These are phyloP conservation scores for Ophiostoma himal-ulmi DNA, from an alignment of 2,329 filamentous ascomycete species.

Conservation along the genomic window DNA sequence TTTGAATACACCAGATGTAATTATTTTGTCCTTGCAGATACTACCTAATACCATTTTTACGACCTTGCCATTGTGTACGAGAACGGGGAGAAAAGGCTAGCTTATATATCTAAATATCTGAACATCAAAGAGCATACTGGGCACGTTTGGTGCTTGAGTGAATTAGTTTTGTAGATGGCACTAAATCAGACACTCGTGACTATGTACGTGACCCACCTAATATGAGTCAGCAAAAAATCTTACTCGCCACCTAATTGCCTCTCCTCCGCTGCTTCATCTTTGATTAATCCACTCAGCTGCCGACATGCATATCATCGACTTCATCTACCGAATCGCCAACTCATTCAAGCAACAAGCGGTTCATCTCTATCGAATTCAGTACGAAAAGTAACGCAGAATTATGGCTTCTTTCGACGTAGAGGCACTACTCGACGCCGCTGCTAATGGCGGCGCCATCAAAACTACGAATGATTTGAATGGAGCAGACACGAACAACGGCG, in stretches of 20 bases:
- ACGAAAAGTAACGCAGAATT: neutral
- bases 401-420: conserved; percentile 78
- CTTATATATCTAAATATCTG: too few species aligned
- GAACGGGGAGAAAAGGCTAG: too few species aligned
- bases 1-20: conserved; percentile 21
- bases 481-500: conserved; percentile 35
- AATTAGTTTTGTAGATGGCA: too few species aligned
- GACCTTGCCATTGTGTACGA: neutral
- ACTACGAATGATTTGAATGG: conserved; percentile 31
- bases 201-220: neutral
- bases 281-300: neutral
- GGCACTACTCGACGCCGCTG: conserved; percentile 81
- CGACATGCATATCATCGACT: neutral
- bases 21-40: conserved; percentile 12
- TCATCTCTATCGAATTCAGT: neutral
- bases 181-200: neutral
- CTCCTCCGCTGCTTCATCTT: conserved; percentile 3
- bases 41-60: conserved; percentile 4
- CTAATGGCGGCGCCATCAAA: conserved; percentile 43
- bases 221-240: neutral
- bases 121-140: neutral
- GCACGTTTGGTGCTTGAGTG: too few species aligned
- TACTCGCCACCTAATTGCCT: conserved; percentile 2
- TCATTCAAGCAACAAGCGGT: neutral
- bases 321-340: neutral